These are phyloP conservation scores for Dactylellina drechsleri DNA, from an alignment of 2,329 filamentous ascomycete genomes.

Conservation along the genomic window DNA sequence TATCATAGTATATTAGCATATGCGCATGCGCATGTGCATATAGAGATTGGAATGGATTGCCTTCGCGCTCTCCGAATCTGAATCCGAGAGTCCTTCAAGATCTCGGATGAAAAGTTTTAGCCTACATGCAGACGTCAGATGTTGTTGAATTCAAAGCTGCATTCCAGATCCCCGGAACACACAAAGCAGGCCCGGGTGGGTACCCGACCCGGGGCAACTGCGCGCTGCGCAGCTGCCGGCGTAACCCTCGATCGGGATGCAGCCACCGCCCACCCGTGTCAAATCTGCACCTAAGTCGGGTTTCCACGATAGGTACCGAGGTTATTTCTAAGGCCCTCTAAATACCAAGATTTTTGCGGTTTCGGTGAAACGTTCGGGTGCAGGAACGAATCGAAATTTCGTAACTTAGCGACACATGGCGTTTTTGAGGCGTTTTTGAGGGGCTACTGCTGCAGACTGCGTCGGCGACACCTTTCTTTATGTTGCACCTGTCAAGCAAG, in stretches of 20 bases:
- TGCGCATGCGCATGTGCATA: no score
- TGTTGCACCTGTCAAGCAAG: constrained; percentile 13
- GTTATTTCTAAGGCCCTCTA: not conserved
- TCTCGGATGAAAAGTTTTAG: not conserved
- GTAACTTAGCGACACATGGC: constrained; percentile 29
- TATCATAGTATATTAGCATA: no score
- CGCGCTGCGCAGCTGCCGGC: not conserved
- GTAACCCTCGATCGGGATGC: constrained; percentile 4
- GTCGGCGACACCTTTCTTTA: constrained; percentile 20
- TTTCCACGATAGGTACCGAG: not conserved
- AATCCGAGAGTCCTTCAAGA: no score
- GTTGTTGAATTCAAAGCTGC: not conserved
- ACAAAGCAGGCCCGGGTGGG: not conserved
- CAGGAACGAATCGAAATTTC: not conserved
- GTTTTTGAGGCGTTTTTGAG: constrained; percentile 6
- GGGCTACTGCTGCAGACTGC: constrained; percentile 2
- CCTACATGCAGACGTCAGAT: not conserved
- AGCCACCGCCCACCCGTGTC: not conserved
- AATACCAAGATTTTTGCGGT: not conserved
- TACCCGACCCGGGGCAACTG: not conserved
- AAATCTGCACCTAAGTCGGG: constrained; percentile 3
- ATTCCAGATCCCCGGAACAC: not conserved
- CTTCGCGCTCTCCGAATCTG: no score
- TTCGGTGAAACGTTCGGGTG: constrained; percentile 1
- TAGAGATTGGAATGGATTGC: no score